Evolutionary conservation across 2,329 filamentous ascomycete species (phyloP).

Genomic region (Aspergillus proliferans): DNA sequence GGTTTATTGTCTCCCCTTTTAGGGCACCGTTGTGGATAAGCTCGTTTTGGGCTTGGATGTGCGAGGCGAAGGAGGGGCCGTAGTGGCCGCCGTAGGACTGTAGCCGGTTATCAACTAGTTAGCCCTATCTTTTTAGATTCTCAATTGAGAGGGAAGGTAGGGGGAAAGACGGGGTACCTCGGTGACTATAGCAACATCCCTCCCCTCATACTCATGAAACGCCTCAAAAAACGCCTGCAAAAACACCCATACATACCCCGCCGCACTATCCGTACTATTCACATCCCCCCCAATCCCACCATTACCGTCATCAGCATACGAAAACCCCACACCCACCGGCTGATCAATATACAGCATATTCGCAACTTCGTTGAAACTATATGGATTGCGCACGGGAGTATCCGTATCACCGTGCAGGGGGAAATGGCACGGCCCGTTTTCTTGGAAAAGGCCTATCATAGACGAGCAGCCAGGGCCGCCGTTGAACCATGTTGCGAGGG

Average conservation of each 20-base stretch:
- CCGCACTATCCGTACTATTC: conserved; percentile 42
- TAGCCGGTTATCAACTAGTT: neutral
- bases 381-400: conserved; percentile 42
- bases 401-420: conserved; percentile 25
- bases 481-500: conserved; percentile 42
- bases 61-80: conserved; percentile 29
- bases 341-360: conserved; percentile 65
- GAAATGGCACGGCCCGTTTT: conserved; percentile 40
- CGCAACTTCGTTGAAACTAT: conserved; percentile 55
- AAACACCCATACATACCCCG: conserved; percentile 51
- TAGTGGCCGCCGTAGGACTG: conserved; percentile 33
- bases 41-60: conserved; percentile 33
- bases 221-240: conserved; percentile 43
- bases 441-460: conserved; percentile 37
- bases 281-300: conserved; percentile 23
- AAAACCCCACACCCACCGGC: conserved; percentile 51
- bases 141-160: neutral
- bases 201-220: conserved; percentile 34
- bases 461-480: conserved; percentile 43
- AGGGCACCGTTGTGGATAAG: conserved; percentile 31
- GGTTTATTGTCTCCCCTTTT: conserved; percentile 40
- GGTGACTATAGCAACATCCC: conserved; percentile 31
- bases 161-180: conserved; percentile 12
- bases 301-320: conserved; percentile 31
- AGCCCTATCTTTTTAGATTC: neutral